These are phyloP conservation scores for Bipolaris zeicola DNA, from an alignment of 2,329 filamentous ascomycete species.

Conservation along the genomic window DNA sequence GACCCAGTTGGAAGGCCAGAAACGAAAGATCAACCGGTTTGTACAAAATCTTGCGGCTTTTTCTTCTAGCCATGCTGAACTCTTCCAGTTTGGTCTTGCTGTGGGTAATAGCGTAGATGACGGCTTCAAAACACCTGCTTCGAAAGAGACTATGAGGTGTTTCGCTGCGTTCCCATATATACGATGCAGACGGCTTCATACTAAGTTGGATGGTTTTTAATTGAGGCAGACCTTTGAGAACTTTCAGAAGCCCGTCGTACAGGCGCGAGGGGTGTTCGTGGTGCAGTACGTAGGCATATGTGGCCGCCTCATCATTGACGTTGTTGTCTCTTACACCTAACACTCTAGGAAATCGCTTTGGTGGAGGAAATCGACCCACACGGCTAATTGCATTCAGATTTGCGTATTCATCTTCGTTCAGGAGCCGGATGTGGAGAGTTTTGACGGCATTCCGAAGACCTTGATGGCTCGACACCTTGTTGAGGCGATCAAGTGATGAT, in stretches of 20 bases:
- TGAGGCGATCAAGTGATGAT: slow-evolving; percentile 31
- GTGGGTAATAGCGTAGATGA: slow-evolving; percentile 28
- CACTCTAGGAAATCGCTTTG: slow-evolving; percentile 34
- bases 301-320: slow-evolving; percentile 26
- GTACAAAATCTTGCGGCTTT: slow-evolving; percentile 4
- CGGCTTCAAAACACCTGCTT: slow-evolving; percentile 27
- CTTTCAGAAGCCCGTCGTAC: slow-evolving; percentile 26
- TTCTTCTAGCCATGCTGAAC: slow-evolving; percentile 29
- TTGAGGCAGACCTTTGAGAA: slow-evolving; percentile 23
- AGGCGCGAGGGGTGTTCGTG: slow-evolving; percentile 21
- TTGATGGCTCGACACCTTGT: slow-evolving; percentile 21
- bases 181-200: slow-evolving; percentile 16
- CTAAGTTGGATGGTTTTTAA: slow-evolving; percentile 28
- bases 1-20: slow-evolving; percentile 20
- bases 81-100: slow-evolving; percentile 28
- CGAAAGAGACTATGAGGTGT: slow-evolving; percentile 25
- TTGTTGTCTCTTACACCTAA: slow-evolving; percentile 22
- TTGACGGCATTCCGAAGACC: slow-evolving; percentile 26
- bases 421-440: slow-evolving; percentile 30
- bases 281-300: slow-evolving; percentile 28
- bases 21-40: slow-evolving; percentile 24
- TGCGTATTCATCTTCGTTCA: slow-evolving; percentile 32
- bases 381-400: slow-evolving; percentile 26
- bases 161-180: slow-evolving; percentile 12
- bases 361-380: slow-evolving; percentile 34